These are phyloP conservation scores for Alectoria sarmentosa DNA, from an alignment of 495 filamentous ascomycete genomes.

Conservation along the genomic window DNA sequence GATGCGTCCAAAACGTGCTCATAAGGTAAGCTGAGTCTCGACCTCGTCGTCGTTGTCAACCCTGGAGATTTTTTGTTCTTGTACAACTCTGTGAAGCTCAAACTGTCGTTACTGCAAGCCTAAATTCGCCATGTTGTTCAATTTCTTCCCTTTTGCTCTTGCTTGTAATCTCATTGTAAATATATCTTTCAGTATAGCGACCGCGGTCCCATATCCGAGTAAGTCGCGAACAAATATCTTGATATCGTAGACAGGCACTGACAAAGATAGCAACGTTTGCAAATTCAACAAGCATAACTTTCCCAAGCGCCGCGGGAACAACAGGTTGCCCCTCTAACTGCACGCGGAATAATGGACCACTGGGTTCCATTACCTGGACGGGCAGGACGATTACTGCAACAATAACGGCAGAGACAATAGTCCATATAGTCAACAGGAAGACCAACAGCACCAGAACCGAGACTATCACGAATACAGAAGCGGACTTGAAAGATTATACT, in stretches of 20 bases:
- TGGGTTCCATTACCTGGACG: slow-evolving; percentile 8
- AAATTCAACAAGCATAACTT: slow-evolving; percentile 2
- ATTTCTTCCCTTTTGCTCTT: background rate
- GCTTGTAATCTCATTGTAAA: background rate
- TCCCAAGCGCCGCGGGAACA: background rate
- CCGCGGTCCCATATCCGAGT: background rate
- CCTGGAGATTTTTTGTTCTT: background rate
- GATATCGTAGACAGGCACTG: background rate
- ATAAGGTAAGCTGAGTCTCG: slow-evolving; percentile 1
- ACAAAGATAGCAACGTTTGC: slow-evolving; percentile 1
- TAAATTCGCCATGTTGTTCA: background rate
- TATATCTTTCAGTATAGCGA: background rate
- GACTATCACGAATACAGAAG: slow-evolving; percentile 8
- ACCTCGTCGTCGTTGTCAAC: background rate
- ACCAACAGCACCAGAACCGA: slow-evolving; percentile 8
- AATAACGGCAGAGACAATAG: slow-evolving; percentile 9
- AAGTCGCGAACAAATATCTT: background rate
- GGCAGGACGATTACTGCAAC: background rate
- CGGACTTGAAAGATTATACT: slow-evolving; percentile 8
- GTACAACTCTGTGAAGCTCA: background rate
- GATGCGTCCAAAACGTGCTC: background rate
- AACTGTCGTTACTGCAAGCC: background rate
- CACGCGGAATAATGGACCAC: background rate
- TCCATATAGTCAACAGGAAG: slow-evolving; percentile 6
- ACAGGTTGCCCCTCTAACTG: slow-evolving; percentile 3